Evolutionary conservation across 2,329 filamentous ascomycete genomes (phyloP).

Genomic region (Arthroderma sp.): DNA sequence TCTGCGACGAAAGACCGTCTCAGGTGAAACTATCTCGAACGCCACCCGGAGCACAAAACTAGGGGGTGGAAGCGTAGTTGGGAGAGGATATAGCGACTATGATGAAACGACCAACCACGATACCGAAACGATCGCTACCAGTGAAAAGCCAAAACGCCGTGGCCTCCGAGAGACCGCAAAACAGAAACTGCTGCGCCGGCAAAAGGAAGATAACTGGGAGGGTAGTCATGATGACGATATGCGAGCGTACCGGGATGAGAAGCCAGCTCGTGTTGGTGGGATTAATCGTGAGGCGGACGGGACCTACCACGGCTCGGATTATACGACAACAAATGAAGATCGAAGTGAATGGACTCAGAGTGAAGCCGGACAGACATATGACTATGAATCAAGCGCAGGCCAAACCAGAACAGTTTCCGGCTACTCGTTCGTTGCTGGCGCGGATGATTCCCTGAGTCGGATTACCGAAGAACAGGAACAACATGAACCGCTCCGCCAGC

Average conservation of each 20-base stretch:
- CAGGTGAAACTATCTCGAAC: conserved; percentile 71
- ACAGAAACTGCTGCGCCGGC: conserved; percentile 27
- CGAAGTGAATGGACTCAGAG: conserved; percentile 35
- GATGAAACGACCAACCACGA: conserved; percentile 34
- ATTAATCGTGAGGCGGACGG: conserved; percentile 73
- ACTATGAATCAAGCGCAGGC: conserved; percentile 29
- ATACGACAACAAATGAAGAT: conserved; percentile 49
- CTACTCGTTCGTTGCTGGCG: conserved; percentile 39
- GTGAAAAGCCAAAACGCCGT: conserved; percentile 18
- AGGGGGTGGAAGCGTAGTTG: conserved; percentile 68
- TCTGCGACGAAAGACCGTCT: conserved; percentile 71
- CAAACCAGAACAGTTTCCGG: conserved; percentile 32
- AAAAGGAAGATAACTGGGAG: conserved; percentile 37
- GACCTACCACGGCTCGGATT: conserved; percentile 67
- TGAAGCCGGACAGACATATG: conserved; percentile 13
- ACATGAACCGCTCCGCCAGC: conserved; percentile 2
- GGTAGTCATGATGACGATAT: conserved; percentile 55
- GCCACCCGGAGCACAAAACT: conserved; percentile 71
- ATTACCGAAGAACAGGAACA: conserved; percentile 22
- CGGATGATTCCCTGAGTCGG: conserved; percentile 30
- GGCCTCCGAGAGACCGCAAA: conserved; percentile 25
- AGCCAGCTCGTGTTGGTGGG: conserved; percentile 72
- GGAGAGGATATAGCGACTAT: conserved; percentile 52
- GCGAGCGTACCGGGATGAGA: conserved; percentile 73
- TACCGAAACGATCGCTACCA: conserved; percentile 34